Evolutionary conservation across 129 eudicot genomes (phyloP), one percentile per base, ranked within the genome.

Genomic region (Flaveria trinervia): DNA sequence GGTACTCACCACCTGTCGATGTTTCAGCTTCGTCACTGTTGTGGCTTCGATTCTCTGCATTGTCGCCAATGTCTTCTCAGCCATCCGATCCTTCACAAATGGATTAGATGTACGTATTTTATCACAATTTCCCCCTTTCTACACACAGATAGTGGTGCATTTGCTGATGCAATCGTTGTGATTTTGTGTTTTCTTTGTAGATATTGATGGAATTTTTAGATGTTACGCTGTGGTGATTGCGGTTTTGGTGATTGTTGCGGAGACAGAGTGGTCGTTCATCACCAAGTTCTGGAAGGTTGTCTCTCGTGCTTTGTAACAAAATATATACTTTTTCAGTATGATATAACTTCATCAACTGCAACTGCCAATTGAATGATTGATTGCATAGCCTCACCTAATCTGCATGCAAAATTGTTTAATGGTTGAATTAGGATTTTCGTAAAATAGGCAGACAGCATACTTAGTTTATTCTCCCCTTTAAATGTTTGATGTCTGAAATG

Each of bases 191-290:
- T 76, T 36, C 72, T 73, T 54, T 78, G 86, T 60, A 94, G 99
- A 79, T 91, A 57, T 94, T 80, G 99, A 94, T 67, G 99, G 96
- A 5, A 88, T 94, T 36, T 94, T 91, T 76, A 88, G 99, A 72
- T 91, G 97, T 82, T 94, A 94, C 46, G 97, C 99, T 1, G 96
- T 94, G 50, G 74, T 50, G 30, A 72, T 94, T 65, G 97, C 94
- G 45, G 62, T 87, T 18, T 45, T 94, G 45, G 92, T 89, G 69
- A 77, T 87, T 46, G 85, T 94, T 45, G 97, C 92, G 13, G 99
- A 94, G 88, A 94, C 97, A 2, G 99, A 94, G 72, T 94, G 97
- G 99, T 79, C 79, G 61, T 80, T 91, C 80, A 17, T 94, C 66
- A 79, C 79, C 80, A 91, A 83, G 84, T 91, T 89, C 80, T 94